These are phyloP conservation scores for Cryptosporidium tyzzeri DNA, from an alignment of 169 alveolate species.

Conservation along the genomic window DNA sequence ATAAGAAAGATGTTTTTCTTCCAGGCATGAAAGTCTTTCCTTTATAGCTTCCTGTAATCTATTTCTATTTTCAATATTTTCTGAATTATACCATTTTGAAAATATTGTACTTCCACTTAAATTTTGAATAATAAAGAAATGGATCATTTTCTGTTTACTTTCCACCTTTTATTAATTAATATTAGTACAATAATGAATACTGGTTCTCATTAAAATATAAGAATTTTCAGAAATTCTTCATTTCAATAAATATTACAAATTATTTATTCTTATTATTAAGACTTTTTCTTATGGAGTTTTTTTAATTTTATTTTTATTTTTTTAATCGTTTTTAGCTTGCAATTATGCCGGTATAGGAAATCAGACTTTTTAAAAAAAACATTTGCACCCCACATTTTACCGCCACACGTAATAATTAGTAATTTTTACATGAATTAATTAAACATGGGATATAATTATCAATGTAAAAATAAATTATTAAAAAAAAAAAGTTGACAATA, in stretches of 20 bases:
- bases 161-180: background rate
- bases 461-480: background rate
- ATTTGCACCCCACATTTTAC: slow-evolving; percentile 8
- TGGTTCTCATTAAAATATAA: background rate
- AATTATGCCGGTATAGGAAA: background rate
- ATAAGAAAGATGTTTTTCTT: slow-evolving; percentile 28
- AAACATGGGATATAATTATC: background rate
- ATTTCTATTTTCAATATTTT: slow-evolving; percentile 14
- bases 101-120: slow-evolving; percentile 52
- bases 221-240: background rate
- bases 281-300: too few relatives aligned
- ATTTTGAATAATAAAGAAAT: slow-evolving; percentile 50
- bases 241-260: background rate
- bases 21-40: slow-evolving; percentile 16
- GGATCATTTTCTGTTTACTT: slow-evolving; percentile 25
- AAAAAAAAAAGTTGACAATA: background rate
- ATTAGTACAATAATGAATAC: background rate
- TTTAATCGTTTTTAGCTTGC: background rate
- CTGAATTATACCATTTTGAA: slow-evolving; percentile 55
- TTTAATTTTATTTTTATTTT: background rate
- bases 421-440: slow-evolving; percentile 9
- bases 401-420: slow-evolving; percentile 24
- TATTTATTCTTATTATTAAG: too few relatives aligned
- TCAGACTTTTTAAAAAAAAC: background rate
- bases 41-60: slow-evolving; percentile 38